Evolutionary conservation across 2,329 filamentous ascomycete genomes (phyloP), one percentile per base, ranked within the genome.

Genomic region (Berkeleyomyces rouxiae): DNA sequence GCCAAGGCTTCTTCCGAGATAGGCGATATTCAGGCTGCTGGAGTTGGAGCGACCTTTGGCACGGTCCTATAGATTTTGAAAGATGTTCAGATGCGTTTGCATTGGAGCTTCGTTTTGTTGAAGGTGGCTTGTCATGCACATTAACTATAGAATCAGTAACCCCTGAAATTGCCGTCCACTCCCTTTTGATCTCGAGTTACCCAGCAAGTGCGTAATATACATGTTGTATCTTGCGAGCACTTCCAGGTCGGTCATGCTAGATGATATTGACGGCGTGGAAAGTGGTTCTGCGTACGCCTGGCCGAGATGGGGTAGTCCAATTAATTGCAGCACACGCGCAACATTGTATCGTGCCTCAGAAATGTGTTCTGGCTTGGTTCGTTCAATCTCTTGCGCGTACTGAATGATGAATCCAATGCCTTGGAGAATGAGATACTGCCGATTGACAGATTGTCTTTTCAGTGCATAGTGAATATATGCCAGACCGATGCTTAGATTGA

Each of bases 401-500:
- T 82, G 77, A 63, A 85, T 82, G 63, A 97, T 74, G 69, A 96
- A 96, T 0, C 85, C 78, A 59, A 96, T 79, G 0, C 90, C 93
- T 71, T 97, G 91, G 66, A 89, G 79, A 49, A 96, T 83, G 47
- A 90, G 82, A 70, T 88, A 92, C 70, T 97, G 92, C 1, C 93
- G 79, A 70, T 97, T 97, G 58, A 92, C 89, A 0, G 87, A 85
- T 72, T 95, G 89, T 1, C 92, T 82, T 72, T 97, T 96, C 69
- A 96, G 80, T 0, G 87, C 86, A 71, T 93, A 87, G 71, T 96
- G 89, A 46, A 96, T 82, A 71, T 96, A 97, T 39, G 86, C 85
- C 10, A 93, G 80, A 0, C 86, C 90, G 33, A 96, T 85, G 68
- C 83, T 87, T 9, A 99, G 80, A 66, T 90, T 86, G 66, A 96